A percentile compares a stretch with the other conserved stretches of the same genome.
Conservation (phyloP, 345 rosid species). For the Acer campestre region DNA sequence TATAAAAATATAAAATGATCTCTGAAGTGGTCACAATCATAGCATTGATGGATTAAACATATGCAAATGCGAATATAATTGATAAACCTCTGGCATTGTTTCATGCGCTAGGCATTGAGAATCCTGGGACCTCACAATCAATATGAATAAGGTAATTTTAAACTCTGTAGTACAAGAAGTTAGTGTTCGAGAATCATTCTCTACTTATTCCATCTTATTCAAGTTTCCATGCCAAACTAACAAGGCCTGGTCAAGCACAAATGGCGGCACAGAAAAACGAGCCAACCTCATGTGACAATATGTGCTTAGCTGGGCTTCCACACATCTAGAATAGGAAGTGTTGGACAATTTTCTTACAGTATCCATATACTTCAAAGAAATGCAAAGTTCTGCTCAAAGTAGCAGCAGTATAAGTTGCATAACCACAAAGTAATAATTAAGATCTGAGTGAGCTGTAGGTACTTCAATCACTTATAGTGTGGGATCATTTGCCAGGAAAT, state of each 20-base stretch:
- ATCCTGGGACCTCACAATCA: not conserved
- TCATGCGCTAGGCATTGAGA: not conserved
- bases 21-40: not conserved
- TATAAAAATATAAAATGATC: conserved; percentile 6
- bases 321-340: not conserved
- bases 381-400: not conserved
- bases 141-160: not conserved
- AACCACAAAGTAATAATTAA: no score
- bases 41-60: not conserved
- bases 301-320: not conserved
- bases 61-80: not conserved
- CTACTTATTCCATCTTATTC: not conserved
- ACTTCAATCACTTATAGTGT: not conserved
- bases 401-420: not conserved
- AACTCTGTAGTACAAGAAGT: not conserved
- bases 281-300: not conserved
- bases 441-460: not conserved
- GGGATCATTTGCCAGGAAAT: not conserved
- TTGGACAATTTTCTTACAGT: not conserved
- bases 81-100: not conserved
- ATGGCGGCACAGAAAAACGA: not conserved
- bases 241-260: not conserved
- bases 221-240: not conserved
- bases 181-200: not conserved
- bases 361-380: not conserved